Base-by-base conservation (phyloP, 768 basidiomycete species). In the Lactarius sanguifluus region DNA sequence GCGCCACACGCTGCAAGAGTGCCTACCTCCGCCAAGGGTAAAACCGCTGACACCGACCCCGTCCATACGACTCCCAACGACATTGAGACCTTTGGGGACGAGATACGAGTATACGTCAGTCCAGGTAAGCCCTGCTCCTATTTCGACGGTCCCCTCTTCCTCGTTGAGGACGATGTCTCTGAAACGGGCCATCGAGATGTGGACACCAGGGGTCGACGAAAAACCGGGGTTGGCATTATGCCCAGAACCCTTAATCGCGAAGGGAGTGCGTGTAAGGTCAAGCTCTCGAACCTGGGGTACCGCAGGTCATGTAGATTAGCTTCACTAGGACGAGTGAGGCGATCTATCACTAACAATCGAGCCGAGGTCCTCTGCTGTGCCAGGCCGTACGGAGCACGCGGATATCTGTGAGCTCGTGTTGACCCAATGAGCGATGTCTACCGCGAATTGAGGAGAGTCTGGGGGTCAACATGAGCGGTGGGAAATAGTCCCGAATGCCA, bases 161-260 rank as follows among this genome's bases (percentile, higher is more conserved):
- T 16, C n/a, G 23, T 50, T 9, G 20, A 61, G 5, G 5, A 16
- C 32, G n/a, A 63, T 57, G 3, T 57, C 32, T 0, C 15, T 57
- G 30, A 63, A 63, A 15, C 41, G 40, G 15, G n/a, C 20, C 62
- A 63, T 63, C 13, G 40, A 57, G 28, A 63, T 47, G 3, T 56
- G 40, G 7, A 63, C 55, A 30, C 62, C 62, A 9, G n/a, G 41
- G 5, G 62, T 63, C 5, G 55, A 57, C 12, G 55, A 57, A 23
- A 57, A 63, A 20, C 62, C 62, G 20, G 55, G 55, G n/a, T 63
- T 63, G 4, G 41, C 1, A 30, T 20, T 45, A 43, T 63, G 62
- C 1, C 55, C 55, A 28, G n/a, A n/a, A 32, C 55, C 7, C 28
- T 40, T 63, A 32, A 63, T 36, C 18, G 40, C 54, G 43, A 63